Conservation (phyloP, 768 basidiomycete species). For the Russula ochroleuca region DNA sequence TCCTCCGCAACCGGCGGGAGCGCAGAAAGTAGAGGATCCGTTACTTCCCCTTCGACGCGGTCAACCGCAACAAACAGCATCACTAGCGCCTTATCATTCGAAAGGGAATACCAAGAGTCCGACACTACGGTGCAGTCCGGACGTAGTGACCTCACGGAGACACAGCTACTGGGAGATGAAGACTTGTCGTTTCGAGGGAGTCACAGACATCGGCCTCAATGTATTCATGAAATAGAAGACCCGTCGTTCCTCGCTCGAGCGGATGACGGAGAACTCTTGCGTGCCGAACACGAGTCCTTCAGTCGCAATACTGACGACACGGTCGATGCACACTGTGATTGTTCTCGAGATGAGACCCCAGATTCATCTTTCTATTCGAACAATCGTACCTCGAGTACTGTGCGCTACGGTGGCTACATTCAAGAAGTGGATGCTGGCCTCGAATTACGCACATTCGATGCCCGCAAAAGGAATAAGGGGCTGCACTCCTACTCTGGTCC, state of each 20-base stretch:
- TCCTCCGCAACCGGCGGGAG: constrained; percentile 9
- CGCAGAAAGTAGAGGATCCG: constrained; percentile 1
- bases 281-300: constrained; percentile 16
- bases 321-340: constrained; percentile 29
- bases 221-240: constrained; percentile 55
- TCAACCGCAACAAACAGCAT: constrained; percentile 38
- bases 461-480: constrained; percentile 12
- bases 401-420: constrained; percentile 54
- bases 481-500: not conserved
- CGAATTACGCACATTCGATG: constrained; percentile 48
- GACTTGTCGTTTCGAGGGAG: constrained; percentile 11
- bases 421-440: constrained; percentile 47
- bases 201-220: constrained; percentile 29
- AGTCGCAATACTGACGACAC: constrained; percentile 12
- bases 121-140: constrained; percentile 31
- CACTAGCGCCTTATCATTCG: constrained; percentile 35
- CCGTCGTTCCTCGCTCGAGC: constrained; percentile 32
- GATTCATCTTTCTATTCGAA: constrained; percentile 3
- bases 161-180: constrained; percentile 14
- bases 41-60: constrained; percentile 31
- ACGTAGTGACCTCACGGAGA: constrained; percentile 29
- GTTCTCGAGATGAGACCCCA: constrained; percentile 17
- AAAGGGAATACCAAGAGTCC: constrained; percentile 36
- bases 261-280: constrained; percentile 18
- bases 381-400: constrained; percentile 30